A percentile compares a stretch with the other conserved stretches of the same genome.
Evolutionary conservation across 306 rosid species (phyloP).

Genomic region (Ormosia emarginata): DNA sequence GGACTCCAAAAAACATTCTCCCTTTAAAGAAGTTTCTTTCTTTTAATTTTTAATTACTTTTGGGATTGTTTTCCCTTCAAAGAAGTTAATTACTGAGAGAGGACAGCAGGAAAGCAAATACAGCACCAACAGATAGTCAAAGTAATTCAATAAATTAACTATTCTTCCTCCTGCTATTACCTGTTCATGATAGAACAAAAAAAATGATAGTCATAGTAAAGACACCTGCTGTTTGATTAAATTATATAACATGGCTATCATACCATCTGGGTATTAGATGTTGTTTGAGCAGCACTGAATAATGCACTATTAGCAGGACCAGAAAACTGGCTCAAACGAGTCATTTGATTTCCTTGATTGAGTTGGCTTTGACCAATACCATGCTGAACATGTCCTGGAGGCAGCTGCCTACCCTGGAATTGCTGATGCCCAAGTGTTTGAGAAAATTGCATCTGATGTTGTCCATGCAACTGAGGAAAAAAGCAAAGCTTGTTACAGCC

Average conservation of each 20-base stretch:
- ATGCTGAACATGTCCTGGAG: conserved; percentile 85
- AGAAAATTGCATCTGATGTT: conserved; percentile 91
- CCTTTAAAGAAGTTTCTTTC: neutral
- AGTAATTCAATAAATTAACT: neutral
- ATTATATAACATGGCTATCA: conserved; percentile 18
- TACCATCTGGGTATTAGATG: conserved; percentile 86
- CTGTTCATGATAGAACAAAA: neutral
- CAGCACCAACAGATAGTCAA: neutral
- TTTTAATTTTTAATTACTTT: neutral
- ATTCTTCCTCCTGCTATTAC: neutral
- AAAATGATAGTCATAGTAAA: neutral
- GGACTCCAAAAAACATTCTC: neutral
- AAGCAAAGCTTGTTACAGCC: conserved; percentile 23
- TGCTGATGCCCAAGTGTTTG: conserved; percentile 83
- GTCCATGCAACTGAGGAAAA: conserved; percentile 70
- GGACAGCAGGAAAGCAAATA: neutral
- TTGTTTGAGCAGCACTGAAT: conserved; percentile 86
- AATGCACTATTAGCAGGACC: conserved; percentile 75
- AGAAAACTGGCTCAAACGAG: conserved; percentile 80
- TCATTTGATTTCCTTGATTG: conserved; percentile 89
- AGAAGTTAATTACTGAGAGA: neutral
- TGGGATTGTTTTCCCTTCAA: neutral
- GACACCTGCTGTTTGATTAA: neutral
- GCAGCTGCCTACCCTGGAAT: conserved; percentile 86
- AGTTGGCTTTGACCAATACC: conserved; percentile 86